Conservation (phyloP, 1,284 basidiomycete species). For the Microbotryomycetes sp. region DNA sequence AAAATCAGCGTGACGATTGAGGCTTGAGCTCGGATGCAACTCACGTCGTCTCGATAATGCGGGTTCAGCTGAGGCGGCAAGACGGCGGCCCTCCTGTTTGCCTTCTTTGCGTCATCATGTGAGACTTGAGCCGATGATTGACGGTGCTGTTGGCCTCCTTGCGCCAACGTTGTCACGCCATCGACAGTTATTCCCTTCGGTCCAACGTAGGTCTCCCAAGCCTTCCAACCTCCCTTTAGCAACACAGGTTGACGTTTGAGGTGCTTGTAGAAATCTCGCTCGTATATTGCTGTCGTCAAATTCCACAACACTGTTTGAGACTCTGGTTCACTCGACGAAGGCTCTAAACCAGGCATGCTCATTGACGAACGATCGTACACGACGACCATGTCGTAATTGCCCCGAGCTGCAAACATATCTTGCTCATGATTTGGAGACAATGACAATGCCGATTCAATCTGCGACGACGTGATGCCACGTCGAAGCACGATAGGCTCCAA, state of each 20-base stretch:
- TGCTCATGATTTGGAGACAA: conserved; percentile 65
- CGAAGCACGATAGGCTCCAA: conserved; percentile 76
- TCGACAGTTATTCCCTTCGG: conserved; percentile 47
- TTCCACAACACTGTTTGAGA: conserved; percentile 24
- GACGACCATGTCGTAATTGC: conserved; percentile 84
- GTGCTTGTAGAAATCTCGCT: conserved; percentile 62
- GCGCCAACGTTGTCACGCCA: conserved; percentile 41
- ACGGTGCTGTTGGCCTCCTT: conserved; percentile 8
- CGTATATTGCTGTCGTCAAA: conserved; percentile 64
- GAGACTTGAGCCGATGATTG: neutral
- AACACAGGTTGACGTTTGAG: conserved; percentile 74
- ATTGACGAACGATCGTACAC: conserved; percentile 73
- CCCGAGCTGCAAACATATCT: conserved; percentile 66
- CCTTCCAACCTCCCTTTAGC: conserved; percentile 75
- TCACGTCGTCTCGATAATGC: no score
- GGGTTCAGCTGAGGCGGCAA: no score
- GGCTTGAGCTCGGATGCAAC: no score
- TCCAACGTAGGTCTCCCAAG: conserved; percentile 67
- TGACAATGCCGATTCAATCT: conserved; percentile 69
- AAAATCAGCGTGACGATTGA: no score
- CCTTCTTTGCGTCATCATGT: conserved; percentile 17
- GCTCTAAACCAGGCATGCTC: conserved; percentile 44
- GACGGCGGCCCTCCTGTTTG: conserved; percentile 18
- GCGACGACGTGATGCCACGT: conserved; percentile 57
- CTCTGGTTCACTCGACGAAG: conserved; percentile 12